A percentile compares a stretch with the other conserved stretches of the same genome.
Conservation (phyloP, 495 filamentous ascomycete species). For the Penicillium herquei region DNA sequence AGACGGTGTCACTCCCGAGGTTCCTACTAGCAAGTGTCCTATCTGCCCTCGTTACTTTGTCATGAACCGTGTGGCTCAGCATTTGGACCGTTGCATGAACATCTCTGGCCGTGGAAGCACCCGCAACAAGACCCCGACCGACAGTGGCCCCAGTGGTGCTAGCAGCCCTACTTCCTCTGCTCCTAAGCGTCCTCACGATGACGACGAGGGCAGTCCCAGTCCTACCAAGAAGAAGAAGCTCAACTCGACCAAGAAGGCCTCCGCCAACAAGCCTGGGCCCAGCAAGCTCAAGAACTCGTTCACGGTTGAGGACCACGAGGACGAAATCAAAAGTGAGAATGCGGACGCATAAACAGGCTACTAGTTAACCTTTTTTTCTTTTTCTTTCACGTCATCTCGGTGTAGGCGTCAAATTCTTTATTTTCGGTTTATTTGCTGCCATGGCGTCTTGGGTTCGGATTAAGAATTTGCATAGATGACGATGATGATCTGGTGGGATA, state of each 20-base stretch:
- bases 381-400: conserved; percentile 11
- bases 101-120: conserved; percentile 64
- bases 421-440: not conserved
- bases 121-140: conserved; percentile 46
- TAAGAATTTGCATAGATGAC: conserved; percentile 33
- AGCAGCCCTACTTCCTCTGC: conserved; percentile 38
- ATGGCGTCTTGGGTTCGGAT: conserved; percentile 24
- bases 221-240: conserved; percentile 49
- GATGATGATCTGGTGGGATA: conserved; percentile 21
- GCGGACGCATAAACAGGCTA: conserved; percentile 13
- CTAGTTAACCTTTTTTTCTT: conserved; percentile 3
- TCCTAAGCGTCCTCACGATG: conserved; percentile 41
- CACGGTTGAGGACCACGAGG: conserved; percentile 29
- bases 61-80: conserved; percentile 64
- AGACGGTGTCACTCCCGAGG: conserved; percentile 26
- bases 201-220: conserved; percentile 35
- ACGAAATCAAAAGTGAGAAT: conserved; percentile 30
- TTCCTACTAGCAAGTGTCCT: conserved; percentile 72
- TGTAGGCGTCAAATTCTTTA: conserved; percentile 16
- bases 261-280: conserved; percentile 39
- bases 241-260: conserved; percentile 39
- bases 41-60: conserved; percentile 60
- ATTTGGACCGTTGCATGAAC: conserved; percentile 79
- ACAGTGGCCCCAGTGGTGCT: conserved; percentile 33
- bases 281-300: conserved; percentile 48